Percentiles rank a stretch among this genome's conserved stretches.
Conservation (phyloP, 2,329 filamentous ascomycete species). For the Trichoderma sp. region DNA sequence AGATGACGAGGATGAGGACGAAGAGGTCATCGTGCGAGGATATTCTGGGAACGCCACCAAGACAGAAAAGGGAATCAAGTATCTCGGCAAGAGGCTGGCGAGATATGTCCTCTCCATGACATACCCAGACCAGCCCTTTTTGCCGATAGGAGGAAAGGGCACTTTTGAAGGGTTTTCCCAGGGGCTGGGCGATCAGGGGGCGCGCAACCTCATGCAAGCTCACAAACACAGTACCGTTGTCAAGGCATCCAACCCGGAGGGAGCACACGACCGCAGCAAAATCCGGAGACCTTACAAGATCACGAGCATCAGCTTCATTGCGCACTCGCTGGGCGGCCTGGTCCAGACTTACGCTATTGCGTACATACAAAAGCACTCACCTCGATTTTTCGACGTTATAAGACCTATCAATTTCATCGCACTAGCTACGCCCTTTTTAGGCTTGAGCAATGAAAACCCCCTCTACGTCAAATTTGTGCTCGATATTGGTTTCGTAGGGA, state of each 20-base stretch:
- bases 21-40: slow-evolving; percentile 84
- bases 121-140: slow-evolving; percentile 87
- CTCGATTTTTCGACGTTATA: slow-evolving; percentile 82
- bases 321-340: slow-evolving; percentile 84
- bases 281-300: slow-evolving; percentile 68
- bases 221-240: slow-evolving; percentile 60
- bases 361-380: slow-evolving; percentile 95
- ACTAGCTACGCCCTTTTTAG: slow-evolving; percentile 82
- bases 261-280: slow-evolving; percentile 29
- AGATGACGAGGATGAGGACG: slow-evolving; percentile 65
- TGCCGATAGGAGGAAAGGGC: slow-evolving; percentile 59
- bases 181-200: slow-evolving; percentile 36
- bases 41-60: slow-evolving; percentile 86
- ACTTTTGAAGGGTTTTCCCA: slow-evolving; percentile 43
- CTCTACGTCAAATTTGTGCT: slow-evolving; percentile 96
- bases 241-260: slow-evolving; percentile 54
- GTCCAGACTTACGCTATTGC: slow-evolving; percentile 93
- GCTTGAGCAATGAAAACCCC: slow-evolving; percentile 94
- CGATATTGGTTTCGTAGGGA: slow-evolving; percentile 93
- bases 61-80: slow-evolving; percentile 95
- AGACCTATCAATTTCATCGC: slow-evolving; percentile 87
- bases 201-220: slow-evolving; percentile 45
- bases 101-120: slow-evolving; percentile 87
- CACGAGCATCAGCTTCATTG: slow-evolving; percentile 92
- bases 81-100: slow-evolving; percentile 88